Conservation (phyloP, 441 rosid species). For the Breynia disticha region DNA sequence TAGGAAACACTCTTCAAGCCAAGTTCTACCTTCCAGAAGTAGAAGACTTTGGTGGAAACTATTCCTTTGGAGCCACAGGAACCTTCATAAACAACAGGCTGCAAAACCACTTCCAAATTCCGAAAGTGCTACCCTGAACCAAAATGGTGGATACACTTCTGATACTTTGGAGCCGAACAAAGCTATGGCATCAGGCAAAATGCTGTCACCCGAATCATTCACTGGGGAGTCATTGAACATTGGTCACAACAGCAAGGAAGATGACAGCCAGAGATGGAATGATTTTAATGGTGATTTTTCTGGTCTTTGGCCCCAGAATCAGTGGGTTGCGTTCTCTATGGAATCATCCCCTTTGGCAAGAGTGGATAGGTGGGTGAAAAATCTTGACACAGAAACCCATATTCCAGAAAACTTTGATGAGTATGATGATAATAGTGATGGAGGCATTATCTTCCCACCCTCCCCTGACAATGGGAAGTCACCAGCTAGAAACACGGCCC, state of each 20-base stretch:
- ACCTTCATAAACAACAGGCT: conserved; percentile 39
- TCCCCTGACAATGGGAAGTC: conserved; percentile 61
- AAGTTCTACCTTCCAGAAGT: conserved; percentile 83
- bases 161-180: conserved; percentile 55
- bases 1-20: conserved; percentile 87
- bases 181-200: conserved; percentile 24
- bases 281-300: conserved; percentile 30
- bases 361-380: conserved; percentile 80
- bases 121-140: conserved; percentile 26
- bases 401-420: conserved; percentile 17
- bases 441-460: conserved; percentile 30
- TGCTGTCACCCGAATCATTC: conserved; percentile 39
- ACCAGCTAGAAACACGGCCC: conserved; percentile 18
- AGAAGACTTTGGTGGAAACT: conserved; percentile 79
- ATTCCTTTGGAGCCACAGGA: conserved; percentile 94
- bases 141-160: conserved; percentile 75
- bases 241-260: conserved; percentile 9
- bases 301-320: conserved; percentile 61
- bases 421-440: conserved; percentile 22
- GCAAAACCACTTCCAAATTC: conserved; percentile 28
- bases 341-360: conserved; percentile 55
- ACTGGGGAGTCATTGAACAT: conserved; percentile 35
- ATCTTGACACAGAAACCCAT: conserved; percentile 31
- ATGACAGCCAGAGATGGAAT: conserved; percentile 30
- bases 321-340: conserved; percentile 73